Conservation (phyloP, 129 eudicot species). For the Silybum marianum region DNA sequence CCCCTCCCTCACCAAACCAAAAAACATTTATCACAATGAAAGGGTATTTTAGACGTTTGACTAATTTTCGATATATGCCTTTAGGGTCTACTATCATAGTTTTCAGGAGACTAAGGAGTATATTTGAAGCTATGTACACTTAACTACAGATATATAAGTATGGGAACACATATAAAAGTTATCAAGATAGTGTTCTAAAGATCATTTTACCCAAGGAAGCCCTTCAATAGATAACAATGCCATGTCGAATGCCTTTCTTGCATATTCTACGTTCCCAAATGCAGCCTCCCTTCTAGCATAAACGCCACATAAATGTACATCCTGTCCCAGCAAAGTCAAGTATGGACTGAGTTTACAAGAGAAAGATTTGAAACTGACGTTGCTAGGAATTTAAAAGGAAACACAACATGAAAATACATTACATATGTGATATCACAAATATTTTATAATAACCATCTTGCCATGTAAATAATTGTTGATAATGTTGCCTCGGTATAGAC, state of each 20-base stretch:
- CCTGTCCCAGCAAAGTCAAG: slow-evolving; percentile 45
- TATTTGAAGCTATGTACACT: background rate
- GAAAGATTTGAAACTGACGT: background rate
- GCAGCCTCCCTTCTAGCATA: slow-evolving; percentile 93
- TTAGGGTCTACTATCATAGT: background rate
- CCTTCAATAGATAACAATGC: slow-evolving; percentile 77
- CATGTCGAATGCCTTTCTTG: slow-evolving; percentile 97
- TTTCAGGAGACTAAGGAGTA: background rate
- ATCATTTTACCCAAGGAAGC: slow-evolving; percentile 58
- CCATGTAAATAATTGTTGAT: background rate
- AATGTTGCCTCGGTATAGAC: background rate
- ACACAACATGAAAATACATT: background rate
- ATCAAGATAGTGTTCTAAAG: background rate
- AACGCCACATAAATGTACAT: slow-evolving; percentile 87
- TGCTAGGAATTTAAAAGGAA: background rate
- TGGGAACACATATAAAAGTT: background rate
- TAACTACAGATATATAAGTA: background rate
- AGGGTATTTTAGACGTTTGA: background rate
- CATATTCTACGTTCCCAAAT: slow-evolving; percentile 76
- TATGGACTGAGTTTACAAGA: background rate
- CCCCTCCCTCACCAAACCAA: background rate
- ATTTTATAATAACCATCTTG: background rate
- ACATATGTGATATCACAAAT: background rate
- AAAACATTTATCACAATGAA: background rate
- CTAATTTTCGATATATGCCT: background rate